Percentiles rank a stretch among this genome's conserved stretches.
phyloP scores from a whole-genome alignment of 257 asterid genomes.

The Knoxia roxburghii region DNA sequence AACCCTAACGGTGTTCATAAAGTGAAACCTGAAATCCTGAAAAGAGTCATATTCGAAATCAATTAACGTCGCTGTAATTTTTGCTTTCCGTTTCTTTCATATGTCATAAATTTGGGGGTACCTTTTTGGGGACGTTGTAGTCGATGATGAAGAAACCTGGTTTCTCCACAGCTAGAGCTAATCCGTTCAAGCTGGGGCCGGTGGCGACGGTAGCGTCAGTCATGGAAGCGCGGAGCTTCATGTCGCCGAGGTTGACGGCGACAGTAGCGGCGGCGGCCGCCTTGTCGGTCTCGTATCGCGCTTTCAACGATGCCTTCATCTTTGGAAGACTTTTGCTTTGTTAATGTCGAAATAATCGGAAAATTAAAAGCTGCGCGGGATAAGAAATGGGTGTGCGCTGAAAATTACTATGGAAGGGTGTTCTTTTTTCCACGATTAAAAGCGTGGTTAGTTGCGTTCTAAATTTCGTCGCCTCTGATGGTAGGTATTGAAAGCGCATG shows the following conservation, averaged over 20 bases:
- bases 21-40: constrained; percentile 87
- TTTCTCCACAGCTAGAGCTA: constrained; percentile 68
- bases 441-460: too few species aligned
- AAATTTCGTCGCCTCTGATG: too few species aligned
- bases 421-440: too few species aligned
- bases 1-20: constrained; percentile 65
- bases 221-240: constrained; percentile 79
- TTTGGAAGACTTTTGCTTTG: neutral
- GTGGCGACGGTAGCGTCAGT: constrained; percentile 83
- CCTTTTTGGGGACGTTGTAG: constrained; percentile 84
- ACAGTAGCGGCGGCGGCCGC: constrained; percentile 68
- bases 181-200: constrained; percentile 84
- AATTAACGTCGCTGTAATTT: neutral
- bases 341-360: neutral
- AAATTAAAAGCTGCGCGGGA: constrained; percentile 17
- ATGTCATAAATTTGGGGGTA: constrained; percentile 4
- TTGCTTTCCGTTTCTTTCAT: too few species aligned
- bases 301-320: constrained; percentile 81
- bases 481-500: too few species aligned
- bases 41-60: constrained; percentile 1
- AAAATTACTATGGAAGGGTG: too few species aligned
- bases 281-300: constrained; percentile 67
- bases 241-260: constrained; percentile 77
- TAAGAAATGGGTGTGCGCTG: constrained; percentile 21
- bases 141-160: constrained; percentile 87